Base-by-base conservation (phyloP, 805 yeast species). In the Candida piceae region DNA sequence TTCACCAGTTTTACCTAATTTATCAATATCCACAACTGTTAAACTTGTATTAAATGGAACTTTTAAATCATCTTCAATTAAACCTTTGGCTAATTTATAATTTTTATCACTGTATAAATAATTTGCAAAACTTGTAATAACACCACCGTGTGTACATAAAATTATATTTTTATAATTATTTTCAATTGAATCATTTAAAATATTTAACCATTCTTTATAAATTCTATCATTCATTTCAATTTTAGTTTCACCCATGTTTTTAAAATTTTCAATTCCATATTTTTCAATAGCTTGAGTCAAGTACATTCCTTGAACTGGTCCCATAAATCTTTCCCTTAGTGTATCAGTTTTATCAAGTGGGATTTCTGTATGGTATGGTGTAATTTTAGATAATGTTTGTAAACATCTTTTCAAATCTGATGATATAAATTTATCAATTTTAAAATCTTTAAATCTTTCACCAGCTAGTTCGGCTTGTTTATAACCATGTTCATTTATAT, bases 71-170 rank as follows among this genome's bases (percentile, higher is more conserved):
- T 60, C 66, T 4, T 60, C 60, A 1, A 60, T 53, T 34, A 74
- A 58, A 1, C 61, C 63, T 4, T 62, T 57, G 4, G 58, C 60
- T 35, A 76, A 63, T 2, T 42, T 42, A 45, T 64, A 76, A 10
- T 55, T 50, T 20, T 52, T 48, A 16, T 63, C 67, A 5, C 57
- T 49, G 33, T 75, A 60, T 29, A 82, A 60, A 53, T 78, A 67
- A 41, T 72, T 71, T 27, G 75, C 53, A 25, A 80, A 68, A 20
- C 77, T 72, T 31, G 85, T 72, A 13, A 86, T 78, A 2, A 83
- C 82, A 7, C 95, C 95, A 16, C 95, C 95, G 55, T 86, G 95
- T 11, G 87, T 76, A 39, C 86, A 75, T 16, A 84, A 41, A 11
- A 79, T 63, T 2, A 82, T 69, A 48, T 83, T 84, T 34, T 58